Conservation (phyloP, 129 eudicot species). For the Kitagawia praeruptora region DNA sequence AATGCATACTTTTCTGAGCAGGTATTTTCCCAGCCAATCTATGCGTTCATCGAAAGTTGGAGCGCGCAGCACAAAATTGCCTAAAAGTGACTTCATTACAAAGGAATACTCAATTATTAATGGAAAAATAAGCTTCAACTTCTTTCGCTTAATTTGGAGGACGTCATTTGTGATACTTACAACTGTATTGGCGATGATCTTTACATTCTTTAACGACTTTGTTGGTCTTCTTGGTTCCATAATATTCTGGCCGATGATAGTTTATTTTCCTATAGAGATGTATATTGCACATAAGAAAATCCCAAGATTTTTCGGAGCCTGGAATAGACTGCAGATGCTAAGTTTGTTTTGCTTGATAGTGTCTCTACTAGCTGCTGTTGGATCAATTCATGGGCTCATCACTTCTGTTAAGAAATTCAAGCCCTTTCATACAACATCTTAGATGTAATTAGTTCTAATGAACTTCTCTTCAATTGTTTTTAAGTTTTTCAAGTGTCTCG, state of each 20-base stretch:
- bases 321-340: background rate
- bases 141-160: background rate
- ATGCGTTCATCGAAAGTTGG: background rate
- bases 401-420: background rate
- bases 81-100: background rate
- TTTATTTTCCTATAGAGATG: background rate
- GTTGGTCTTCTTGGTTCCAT: slow-evolving; percentile 3
- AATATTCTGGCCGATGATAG: slow-evolving; percentile 3
- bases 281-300: background rate
- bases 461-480: background rate
- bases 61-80: background rate
- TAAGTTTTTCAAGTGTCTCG: background rate
- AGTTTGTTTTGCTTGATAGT: background rate
- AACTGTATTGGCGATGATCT: background rate
- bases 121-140: background rate
- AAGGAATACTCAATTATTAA: background rate
- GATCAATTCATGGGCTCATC: background rate
- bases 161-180: background rate
- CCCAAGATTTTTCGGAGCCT: background rate
- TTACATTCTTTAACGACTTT: background rate
- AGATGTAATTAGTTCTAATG: background rate
- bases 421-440: background rate
- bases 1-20: background rate
- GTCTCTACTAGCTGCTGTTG: slow-evolving; percentile 1
- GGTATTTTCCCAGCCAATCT: background rate